Base-by-base conservation (phyloP, 169 alveolate genomes). In the Plasmodium yoelii region DNA sequence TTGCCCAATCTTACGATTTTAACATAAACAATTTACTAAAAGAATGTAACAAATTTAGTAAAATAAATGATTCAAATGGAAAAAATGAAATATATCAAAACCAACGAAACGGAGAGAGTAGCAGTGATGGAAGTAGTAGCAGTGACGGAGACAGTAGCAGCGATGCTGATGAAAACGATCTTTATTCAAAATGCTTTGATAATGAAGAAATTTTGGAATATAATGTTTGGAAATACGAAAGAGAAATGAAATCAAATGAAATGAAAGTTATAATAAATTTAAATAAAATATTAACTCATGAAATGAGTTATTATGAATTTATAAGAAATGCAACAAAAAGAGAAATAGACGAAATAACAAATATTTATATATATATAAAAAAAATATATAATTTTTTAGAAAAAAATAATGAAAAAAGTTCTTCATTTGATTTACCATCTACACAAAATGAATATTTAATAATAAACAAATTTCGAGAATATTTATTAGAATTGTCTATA, bases 251-350 rank as follows among this genome's bases (percentile, higher is more conserved):
- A 22, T 34, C 18, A 39, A 80, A 80, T 18, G 69, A 80, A 2
- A 49, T 80, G 70, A 64, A 57, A 42, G 34, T 80, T 22, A 80
- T 80, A 22, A 22, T 46, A 15, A 51, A 55, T 65, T 59, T 80
- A 28, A 80, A 55, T 18, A 65, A 15, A 28, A 64, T 80, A 5
- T 46, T 80, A 80, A 65, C 80, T 18, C 51, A 60, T 8, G 90
- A 80, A 80, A 55, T 80, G 28, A 64, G 49, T 6, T 22, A 46
- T 26, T 51, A 61, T 28, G 82, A 80, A 34, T 10, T 24, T 49
- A n/a, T 80, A 8, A 56, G 63, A 15, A 46, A 18, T 13, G 42
- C 13, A 51, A 44, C 51, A 6, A 65, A 65, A 34, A 47, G 12
- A 19, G 26, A 65, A 24, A 59, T 15, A 51, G 61, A 63, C 34